Evolutionary conservation across 495 filamentous ascomycete genomes (phyloP).

Genomic region (Podospora tetraspora): DNA sequence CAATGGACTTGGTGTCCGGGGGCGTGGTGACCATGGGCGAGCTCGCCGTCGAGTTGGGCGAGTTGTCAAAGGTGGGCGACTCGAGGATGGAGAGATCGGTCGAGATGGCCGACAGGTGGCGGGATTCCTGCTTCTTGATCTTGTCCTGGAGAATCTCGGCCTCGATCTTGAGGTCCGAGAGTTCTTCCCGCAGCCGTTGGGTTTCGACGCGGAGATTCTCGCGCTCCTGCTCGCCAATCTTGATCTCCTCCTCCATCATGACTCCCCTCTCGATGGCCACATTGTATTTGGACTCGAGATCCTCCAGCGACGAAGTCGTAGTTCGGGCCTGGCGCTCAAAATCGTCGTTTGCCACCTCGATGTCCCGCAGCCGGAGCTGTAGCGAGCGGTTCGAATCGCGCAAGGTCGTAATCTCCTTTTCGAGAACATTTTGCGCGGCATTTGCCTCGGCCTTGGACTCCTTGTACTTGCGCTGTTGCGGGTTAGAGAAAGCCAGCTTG

Average conservation of each 20-base stretch:
- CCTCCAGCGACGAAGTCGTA: conserved; percentile 89
- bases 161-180: conserved; percentile 89
- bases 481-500: conserved; percentile 17
- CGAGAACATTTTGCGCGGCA: conserved; percentile 72
- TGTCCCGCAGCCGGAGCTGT: conserved; percentile 80
- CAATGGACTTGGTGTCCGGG: conserved; percentile 58
- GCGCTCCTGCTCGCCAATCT: conserved; percentile 81
- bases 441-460: conserved; percentile 85
- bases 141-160: conserved; percentile 92
- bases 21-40: conserved; percentile 69
- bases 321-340: conserved; percentile 93
- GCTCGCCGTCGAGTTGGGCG: conserved; percentile 58
- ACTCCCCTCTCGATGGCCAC: conserved; percentile 85
- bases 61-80: conserved; percentile 53
- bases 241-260: conserved; percentile 92
- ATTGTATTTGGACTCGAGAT: conserved; percentile 95
- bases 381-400: conserved; percentile 77
- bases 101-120: conserved; percentile 47
- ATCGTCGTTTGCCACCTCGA: conserved; percentile 97
- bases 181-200: conserved; percentile 81
- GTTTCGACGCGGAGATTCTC: conserved; percentile 81
- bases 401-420: conserved; percentile 92
- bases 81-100: conserved; percentile 49
- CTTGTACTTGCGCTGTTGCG: conserved; percentile 81
- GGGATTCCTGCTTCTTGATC: conserved; percentile 58